Conservation (phyloP, 2,329 filamentous ascomycete genomes). For the Camillea tinctor region DNA sequence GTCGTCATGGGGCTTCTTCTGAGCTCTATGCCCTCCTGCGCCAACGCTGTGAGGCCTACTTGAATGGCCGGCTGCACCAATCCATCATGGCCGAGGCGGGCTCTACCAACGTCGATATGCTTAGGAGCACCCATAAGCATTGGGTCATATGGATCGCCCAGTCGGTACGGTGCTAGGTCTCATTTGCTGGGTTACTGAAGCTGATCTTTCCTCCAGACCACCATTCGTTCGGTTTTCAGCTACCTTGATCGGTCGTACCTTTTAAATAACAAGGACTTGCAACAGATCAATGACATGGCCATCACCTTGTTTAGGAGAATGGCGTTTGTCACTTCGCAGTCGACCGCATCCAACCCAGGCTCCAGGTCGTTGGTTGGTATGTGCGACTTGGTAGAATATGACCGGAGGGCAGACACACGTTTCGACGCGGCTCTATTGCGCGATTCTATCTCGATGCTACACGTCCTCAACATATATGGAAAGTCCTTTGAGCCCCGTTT, state of each 20-base stretch:
- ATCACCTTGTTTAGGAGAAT: constrained; percentile 70
- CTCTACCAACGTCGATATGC: constrained; percentile 58
- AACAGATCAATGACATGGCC: constrained; percentile 78
- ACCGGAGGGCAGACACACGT: constrained; percentile 58
- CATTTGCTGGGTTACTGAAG: background rate
- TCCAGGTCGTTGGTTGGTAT: constrained; percentile 55
- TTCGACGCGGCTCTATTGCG: constrained; percentile 67
- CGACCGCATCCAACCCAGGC: constrained; percentile 32
- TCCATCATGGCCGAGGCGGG: constrained; percentile 50
- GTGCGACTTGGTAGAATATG: constrained; percentile 71
- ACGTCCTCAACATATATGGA: constrained; percentile 79
- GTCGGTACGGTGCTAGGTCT: constrained; percentile 52
- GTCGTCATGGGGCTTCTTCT: constrained; percentile 71
- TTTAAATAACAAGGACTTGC: constrained; percentile 66
- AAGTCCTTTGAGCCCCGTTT: constrained; percentile 77
- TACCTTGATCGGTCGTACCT: constrained; percentile 91
- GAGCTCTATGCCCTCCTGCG: constrained; percentile 67
- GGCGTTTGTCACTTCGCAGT: constrained; percentile 41
- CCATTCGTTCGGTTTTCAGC: constrained; percentile 85
- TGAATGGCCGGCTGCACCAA: constrained; percentile 60
- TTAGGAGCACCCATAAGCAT: constrained; percentile 53
- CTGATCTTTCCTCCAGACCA: constrained; percentile 40
- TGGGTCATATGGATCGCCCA: constrained; percentile 82
- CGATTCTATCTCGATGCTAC: constrained; percentile 76
- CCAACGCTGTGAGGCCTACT: constrained; percentile 63